Base-by-base conservation (phyloP, 768 basidiomycete genomes). In the Collybiopsis confluens region DNA sequence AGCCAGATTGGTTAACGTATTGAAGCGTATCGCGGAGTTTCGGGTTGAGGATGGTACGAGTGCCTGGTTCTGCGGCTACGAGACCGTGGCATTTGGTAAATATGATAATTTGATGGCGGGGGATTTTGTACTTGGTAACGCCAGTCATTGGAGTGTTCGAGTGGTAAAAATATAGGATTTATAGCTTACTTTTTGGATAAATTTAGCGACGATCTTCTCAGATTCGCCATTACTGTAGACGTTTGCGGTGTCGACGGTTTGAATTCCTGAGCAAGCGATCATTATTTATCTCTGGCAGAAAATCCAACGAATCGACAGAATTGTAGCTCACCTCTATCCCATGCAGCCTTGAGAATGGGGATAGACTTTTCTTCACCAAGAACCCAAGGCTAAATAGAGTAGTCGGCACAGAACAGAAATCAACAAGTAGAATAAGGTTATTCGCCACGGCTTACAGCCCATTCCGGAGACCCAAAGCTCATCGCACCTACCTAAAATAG, bases 261-360 rank as follows among this genome's bases (percentile, higher is more conserved):
- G 30, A 33, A 33, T 33, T 5, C 30, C 30, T 33, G 30, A n/a
- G n/a, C n/a, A n/a, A n/a, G n/a, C n/a, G n/a, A n/a, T n/a, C n/a
- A n/a, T n/a, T n/a, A n/a, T n/a, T n/a, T n/a, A n/a, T n/a, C n/a
- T n/a, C n/a, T n/a, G n/a, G n/a, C n/a, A n/a, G n/a, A n/a, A n/a
- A n/a, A n/a, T n/a, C n/a, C n/a, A 33, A 13, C 30, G 6, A 6
- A 13, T 33, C 30, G 30, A 33, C 13, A 33, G 6, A 33, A 5
- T 33, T 33, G 13, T 33, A 33, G 30, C 30, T 13, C 66, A 2
- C 73, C 74, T 16, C 48, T 30, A 20, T 65, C 65, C 66, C 65
- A 81, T 49, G 81, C 82, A 3, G 67, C 64, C 59, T 76, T 75
- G 30, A 82, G 70, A 51, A 81, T 73, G 49, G 71, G 59, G 10